Conservation (phyloP, 306 rosid genomes). For the Pyrus bretschneideri region DNA sequence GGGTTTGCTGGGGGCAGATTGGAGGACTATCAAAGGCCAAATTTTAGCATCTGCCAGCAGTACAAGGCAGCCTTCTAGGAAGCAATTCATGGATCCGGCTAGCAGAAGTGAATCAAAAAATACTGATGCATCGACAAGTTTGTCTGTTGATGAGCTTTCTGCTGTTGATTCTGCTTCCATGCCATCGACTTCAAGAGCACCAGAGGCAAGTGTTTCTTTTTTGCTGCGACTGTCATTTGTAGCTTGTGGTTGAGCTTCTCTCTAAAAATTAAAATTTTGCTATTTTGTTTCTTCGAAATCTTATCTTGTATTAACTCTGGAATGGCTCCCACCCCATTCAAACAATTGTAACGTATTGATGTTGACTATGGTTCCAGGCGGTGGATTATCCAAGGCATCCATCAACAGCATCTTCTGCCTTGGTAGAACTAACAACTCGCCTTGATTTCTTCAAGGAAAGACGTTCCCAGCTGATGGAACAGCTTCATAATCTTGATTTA, state of each 20-base stretch:
- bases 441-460: slow-evolving; percentile 99
- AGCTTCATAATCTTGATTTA: slow-evolving; percentile 95
- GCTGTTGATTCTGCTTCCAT: slow-evolving; percentile 67
- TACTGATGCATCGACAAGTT: slow-evolving; percentile 73
- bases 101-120: slow-evolving; percentile 80
- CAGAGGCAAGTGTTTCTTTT: slow-evolving; percentile 52
- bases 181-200: slow-evolving; percentile 77
- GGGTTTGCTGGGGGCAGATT: slow-evolving; percentile 51
- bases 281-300: neutral
- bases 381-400: slow-evolving; percentile 70
- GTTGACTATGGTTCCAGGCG: slow-evolving; percentile 34
- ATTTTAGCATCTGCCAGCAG: slow-evolving; percentile 55
- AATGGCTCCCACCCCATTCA: neutral
- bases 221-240: neutral
- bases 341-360: neutral
- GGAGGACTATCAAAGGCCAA: slow-evolving; percentile 88
- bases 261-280: neutral
- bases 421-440: slow-evolving; percentile 89
- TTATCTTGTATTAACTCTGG: neutral
- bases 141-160: slow-evolving; percentile 66
- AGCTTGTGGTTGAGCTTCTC: neutral
- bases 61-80: slow-evolving; percentile 58
- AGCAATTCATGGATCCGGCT: slow-evolving; percentile 58
- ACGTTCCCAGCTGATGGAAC: slow-evolving; percentile 96
- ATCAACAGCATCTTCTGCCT: slow-evolving; percentile 73